Conservation (phyloP, 108 stramenopile species). For the Skeletonema tropicum region DNA sequence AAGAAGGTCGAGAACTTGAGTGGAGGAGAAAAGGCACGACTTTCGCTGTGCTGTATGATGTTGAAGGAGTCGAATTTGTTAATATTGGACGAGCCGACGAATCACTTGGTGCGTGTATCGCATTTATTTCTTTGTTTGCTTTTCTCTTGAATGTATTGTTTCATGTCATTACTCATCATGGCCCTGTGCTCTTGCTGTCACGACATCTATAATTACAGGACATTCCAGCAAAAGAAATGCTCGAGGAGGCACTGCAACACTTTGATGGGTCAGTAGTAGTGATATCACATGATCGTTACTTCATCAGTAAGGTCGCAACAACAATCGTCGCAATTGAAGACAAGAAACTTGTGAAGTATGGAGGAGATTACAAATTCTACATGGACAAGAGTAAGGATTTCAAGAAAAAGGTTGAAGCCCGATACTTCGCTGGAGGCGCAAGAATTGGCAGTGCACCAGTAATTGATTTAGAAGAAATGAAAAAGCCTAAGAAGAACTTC, state of each 20-base stretch:
- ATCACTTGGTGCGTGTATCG: conserved; percentile 60
- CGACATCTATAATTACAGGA: conserved; percentile 35
- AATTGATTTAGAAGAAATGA: conserved; percentile 68
- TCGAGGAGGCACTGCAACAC: conserved; percentile 96
- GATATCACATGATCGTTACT: conserved; percentile 97
- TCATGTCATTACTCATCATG: background rate
- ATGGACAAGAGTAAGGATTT: conserved; percentile 85
- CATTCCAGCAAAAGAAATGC: conserved; percentile 98
- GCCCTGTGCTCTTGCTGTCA: no score
- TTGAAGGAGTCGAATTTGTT: conserved; percentile 93
- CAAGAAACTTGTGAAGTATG: conserved; percentile 77
- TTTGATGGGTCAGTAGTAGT: conserved; percentile 93
- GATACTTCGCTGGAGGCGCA: conserved; percentile 79
- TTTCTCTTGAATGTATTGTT: background rate
- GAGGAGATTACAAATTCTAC: conserved; percentile 97
- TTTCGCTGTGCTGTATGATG: conserved; percentile 96
- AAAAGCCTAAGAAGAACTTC: conserved; percentile 86
- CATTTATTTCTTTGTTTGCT: background rate
- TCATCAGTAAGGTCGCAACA: conserved; percentile 94
- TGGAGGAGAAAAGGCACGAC: conserved; percentile 98
- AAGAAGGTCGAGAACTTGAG: conserved; percentile 88
- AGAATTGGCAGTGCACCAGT: conserved; percentile 77
- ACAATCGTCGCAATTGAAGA: conserved; percentile 95
- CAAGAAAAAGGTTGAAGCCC: conserved; percentile 87
- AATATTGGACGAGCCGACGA: conserved; percentile 92